phyloP scores from a whole-genome alignment of 1,139 yeast species.

The Candida sp. region DNA sequence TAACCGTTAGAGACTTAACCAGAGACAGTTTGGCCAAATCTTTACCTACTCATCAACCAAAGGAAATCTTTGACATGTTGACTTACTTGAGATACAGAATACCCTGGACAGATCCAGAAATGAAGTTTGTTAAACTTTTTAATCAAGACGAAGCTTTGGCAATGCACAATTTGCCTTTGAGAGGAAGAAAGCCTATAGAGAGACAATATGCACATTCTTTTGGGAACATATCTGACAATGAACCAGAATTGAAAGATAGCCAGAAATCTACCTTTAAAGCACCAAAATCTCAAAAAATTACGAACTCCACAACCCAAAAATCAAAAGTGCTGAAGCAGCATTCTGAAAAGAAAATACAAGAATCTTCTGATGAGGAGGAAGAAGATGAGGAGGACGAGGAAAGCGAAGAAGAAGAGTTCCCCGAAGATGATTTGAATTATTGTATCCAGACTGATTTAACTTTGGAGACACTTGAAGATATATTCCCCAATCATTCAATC shows the following conservation, averaged over 20 bases:
- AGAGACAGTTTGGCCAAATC: not conserved
- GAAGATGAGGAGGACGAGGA: not conserved
- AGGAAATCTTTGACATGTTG: not conserved
- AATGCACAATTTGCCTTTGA: not conserved
- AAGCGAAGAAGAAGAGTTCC: not conserved
- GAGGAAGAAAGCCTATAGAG: not conserved
- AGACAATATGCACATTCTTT: not conserved
- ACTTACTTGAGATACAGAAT: not conserved
- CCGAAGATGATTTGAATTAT: conserved; percentile 3
- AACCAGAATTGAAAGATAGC: no score
- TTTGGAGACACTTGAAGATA: conserved; percentile 4
- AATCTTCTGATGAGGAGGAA: not conserved
- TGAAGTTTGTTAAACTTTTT: not conserved
- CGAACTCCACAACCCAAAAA: not conserved
- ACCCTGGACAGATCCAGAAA: conserved; percentile 2
- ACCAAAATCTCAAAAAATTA: not conserved
- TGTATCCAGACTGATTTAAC: conserved; percentile 12
- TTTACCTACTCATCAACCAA: not conserved
- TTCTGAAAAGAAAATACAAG: not conserved
- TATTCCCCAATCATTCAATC: conserved; percentile 8
- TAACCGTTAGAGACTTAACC: not conserved
- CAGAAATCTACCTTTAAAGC: no score
- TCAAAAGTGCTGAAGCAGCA: not conserved
- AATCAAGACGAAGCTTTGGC: not conserved
- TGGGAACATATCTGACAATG: not conserved